Percentiles rank a stretch among this genome's conserved stretches.
These are phyloP conservation scores for Prunus salicina DNA, from an alignment of 306 rosid species.

Conservation along the genomic window DNA sequence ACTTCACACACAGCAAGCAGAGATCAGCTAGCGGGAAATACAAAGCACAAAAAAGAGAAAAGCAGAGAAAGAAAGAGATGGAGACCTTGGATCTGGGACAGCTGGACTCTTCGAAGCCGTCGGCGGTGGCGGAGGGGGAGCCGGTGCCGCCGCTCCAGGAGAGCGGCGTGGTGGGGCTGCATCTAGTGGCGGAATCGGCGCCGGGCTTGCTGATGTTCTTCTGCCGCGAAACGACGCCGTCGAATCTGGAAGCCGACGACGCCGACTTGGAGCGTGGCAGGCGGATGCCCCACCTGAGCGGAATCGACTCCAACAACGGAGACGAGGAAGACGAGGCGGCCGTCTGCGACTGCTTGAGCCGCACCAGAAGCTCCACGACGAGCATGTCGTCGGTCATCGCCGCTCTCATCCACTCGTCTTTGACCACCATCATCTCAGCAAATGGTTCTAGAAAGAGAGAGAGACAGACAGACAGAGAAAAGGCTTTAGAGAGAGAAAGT, in stretches of 20 bases:
- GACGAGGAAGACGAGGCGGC: slow-evolving; percentile 32
- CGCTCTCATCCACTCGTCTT: slow-evolving; percentile 60
- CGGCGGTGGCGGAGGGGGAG: slow-evolving; percentile 70
- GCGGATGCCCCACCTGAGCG: slow-evolving; percentile 58
- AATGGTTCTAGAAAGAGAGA: not conserved
- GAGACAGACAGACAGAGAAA: not conserved
- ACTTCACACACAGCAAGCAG: slow-evolving; percentile 1
- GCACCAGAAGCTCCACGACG: slow-evolving; percentile 67
- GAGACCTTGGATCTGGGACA: slow-evolving; percentile 84
- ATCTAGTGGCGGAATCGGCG: slow-evolving; percentile 59
- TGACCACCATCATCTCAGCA: slow-evolving; percentile 22
- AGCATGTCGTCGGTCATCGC: slow-evolving; percentile 70
- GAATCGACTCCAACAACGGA: not conserved
- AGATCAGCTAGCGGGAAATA: slow-evolving; percentile 31
- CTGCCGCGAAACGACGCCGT: slow-evolving; percentile 38
- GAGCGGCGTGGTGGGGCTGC: slow-evolving; percentile 92
- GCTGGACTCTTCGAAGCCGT: slow-evolving; percentile 66
- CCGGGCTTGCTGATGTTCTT: slow-evolving; percentile 14
- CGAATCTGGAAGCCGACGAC: slow-evolving; percentile 41
- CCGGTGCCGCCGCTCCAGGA: slow-evolving; percentile 83
- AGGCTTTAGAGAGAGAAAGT: slow-evolving; percentile 15
- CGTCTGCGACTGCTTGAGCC: slow-evolving; percentile 55
- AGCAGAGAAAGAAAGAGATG: not conserved
- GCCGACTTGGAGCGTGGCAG: slow-evolving; percentile 53
- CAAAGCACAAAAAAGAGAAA: not conserved